Percentiles rank a stretch among this genome's conserved stretches.
Evolutionary conservation across 768 basidiomycete species (phyloP).

Genomic region (Pholiota microspora): DNA sequence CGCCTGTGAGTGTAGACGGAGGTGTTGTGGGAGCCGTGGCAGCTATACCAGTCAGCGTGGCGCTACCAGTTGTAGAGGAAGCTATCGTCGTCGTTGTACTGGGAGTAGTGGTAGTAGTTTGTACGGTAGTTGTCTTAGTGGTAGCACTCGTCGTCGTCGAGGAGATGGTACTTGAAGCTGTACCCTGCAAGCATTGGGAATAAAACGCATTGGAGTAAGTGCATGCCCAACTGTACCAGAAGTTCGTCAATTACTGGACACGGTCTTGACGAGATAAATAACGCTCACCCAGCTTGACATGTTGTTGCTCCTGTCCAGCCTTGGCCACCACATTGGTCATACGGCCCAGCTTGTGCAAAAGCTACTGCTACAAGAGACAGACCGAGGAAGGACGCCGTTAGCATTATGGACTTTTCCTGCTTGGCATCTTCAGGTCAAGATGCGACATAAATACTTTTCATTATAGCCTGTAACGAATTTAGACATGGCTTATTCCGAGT

Average conservation of each 20-base stretch:
- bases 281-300: slow-evolving; percentile 7
- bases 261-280: neutral
- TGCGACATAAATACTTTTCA: neutral
- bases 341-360: slow-evolving; percentile 6
- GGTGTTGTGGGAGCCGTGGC: slow-evolving; percentile 37
- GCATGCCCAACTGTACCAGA: slow-evolving; percentile 29
- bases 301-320: slow-evolving; percentile 11
- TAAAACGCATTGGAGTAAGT: slow-evolving; percentile 32
- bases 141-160: neutral
- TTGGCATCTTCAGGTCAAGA: neutral
- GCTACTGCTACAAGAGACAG: neutral
- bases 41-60: slow-evolving; percentile 26
- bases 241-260: neutral
- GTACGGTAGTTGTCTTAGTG: neutral
- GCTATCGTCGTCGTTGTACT: neutral
- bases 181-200: slow-evolving; percentile 33
- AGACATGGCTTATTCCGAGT: neutral
- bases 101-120: neutral
- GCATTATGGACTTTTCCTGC: neutral
- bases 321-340: slow-evolving; percentile 8
- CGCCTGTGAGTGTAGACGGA: slow-evolving; percentile 39
- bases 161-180: slow-evolving; percentile 16
- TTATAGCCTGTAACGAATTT: neutral
- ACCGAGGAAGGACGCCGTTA: neutral
- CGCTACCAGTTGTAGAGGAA: neutral